Base-by-base conservation (phyloP, 2,329 filamentous ascomycete species). In the Cercospora beticola region DNA sequence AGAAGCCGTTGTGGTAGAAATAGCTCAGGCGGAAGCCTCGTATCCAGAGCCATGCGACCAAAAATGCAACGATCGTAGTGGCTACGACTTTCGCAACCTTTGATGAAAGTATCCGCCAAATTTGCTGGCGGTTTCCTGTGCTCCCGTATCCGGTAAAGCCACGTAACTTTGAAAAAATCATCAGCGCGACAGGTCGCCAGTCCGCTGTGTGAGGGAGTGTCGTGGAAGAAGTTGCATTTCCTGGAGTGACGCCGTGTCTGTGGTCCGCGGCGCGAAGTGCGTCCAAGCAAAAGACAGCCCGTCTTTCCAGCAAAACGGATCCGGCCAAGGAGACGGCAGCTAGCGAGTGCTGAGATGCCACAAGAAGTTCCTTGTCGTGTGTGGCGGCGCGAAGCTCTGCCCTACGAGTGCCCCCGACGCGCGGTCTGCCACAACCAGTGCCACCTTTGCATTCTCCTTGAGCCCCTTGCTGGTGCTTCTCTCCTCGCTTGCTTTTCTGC, bases 61-160 rank as follows among this genome's bases (percentile, higher is more conserved):
- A 21, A 52, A 46, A 43, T 8, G 68, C 62, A 26, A 65, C 21
- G 21, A 70, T 33, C 21, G 52, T 64, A 18, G 67, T 64, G 36
- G 60, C 64, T 62, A 60, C 62, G 18, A 69, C 36, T 52, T 64
- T 69, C 21, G 64, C 62, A 33, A 62, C 54, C 57, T 70, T 70
- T 12, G 68, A 64, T 12, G 68, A 62, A 16, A 68, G 66, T 26
- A 68, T 14, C 28, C 66, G 66, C 66, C 64, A 67, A 36, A 46
- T 36, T 26, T 43, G 62, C 12, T 65, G 62, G 54, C 46, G 62
- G 36, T 59, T 26, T 40, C 31, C 52, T 33, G 49, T 18, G 46
- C 46, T 30, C 52, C 62, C 62, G 23, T 26, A 31, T 58, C 62
- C 52, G 54, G 26, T 9, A n/a, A 28, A 31, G 54, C 54, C 54